Base-by-base conservation (phyloP, 441 rosid genomes). In the Omphalea diandra region DNA sequence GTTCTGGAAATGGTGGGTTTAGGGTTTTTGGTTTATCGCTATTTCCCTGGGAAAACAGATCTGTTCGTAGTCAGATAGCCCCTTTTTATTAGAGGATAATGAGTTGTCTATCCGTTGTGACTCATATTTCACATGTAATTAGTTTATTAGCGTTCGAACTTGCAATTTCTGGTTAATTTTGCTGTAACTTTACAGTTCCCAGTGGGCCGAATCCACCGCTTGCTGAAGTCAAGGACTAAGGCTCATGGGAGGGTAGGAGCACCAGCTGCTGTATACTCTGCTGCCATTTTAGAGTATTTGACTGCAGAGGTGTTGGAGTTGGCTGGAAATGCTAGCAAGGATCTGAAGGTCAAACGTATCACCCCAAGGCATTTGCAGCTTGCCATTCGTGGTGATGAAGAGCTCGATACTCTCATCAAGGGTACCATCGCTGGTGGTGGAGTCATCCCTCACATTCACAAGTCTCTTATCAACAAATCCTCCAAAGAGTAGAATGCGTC, bases 331-430 rank as follows among this genome's bases (percentile, higher is more conserved):
- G 68, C 74, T 4, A 71, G 74, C 65, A 71, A 71, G 41, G 74
- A 71, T 62, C 74, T 71, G 18, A 71, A 71, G 57, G 74, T 71
- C 32, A 71, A 71, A 53, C 74, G 68, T 52, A 71, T 71, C 35
- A 71, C 74, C 52, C 74, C 74, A 2, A 71, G 68, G 54, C 74
- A 71, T 41, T 63, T 71, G 62, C 74, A 71, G 27, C 74, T 71
- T 26, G 74, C 74, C 14, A 71, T 71, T 22, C 74, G 74, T 38
- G 74, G 74, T 50, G 74, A 71, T 71, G 74, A 71, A 71, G 74
- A 71, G 41, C 68, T 71, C 14, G 74, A 71, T 52, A 71, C 69
- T 38, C 41, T 69, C 20, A 67, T 67, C 53, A 67, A 54, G 44
- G 71, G 71, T 40, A 67, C 71, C 7, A 70, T 70, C 15, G 73